Evolutionary conservation across 108 stramenopile genomes (phyloP), one percentile per base, ranked within the genome.

Genomic region (Conticribra guillardii): DNA sequence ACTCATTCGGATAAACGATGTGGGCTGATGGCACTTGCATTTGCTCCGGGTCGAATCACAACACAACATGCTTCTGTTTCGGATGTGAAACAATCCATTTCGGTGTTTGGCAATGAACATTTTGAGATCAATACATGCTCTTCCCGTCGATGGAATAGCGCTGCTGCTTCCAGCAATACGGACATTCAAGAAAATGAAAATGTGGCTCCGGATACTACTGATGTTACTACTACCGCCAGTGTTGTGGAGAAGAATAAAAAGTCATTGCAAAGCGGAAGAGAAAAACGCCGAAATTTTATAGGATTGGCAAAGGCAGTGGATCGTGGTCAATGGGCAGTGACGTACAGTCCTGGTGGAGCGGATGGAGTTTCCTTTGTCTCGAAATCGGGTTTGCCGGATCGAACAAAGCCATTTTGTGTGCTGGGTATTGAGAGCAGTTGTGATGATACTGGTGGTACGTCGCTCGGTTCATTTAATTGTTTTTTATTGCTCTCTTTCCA

Each of bases 391-490:
- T 65, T 94, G 8, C 96, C 92, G 11, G 68, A 80, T 54, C 31
- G 33, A 4, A 70, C 53, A 1, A 69, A 61, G 53, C 75, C 62
- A 3, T 97, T 91, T 76, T 79, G 74, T 14, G 98, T 99, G 19
- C 71, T 99, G 71, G 98, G 98, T 23, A 97, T 99, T 75, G 98
- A 99, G 61, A 97, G 97, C 54, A 96, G 95, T 64, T 99, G 98
- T 72, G 98, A 97, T 61, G 97, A 94, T 71, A 93, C 92, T 7
- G 92, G 90, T 17, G 73, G 73, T 74, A 33, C 64, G 71, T 14
- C 2, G 14, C 15, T 1, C 4, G 21, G 24, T 58, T 1, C 15
- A n/a, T 9, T 46, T 7, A 23, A 2, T 31, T 41, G 7, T 7
- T 37, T 58, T 60, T 44, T 8, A 46, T 60, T 19, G 68, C 4